Evolutionary conservation across 2,329 filamentous ascomycete genomes (phyloP).

Genomic region (Mariannaea sp.): DNA sequence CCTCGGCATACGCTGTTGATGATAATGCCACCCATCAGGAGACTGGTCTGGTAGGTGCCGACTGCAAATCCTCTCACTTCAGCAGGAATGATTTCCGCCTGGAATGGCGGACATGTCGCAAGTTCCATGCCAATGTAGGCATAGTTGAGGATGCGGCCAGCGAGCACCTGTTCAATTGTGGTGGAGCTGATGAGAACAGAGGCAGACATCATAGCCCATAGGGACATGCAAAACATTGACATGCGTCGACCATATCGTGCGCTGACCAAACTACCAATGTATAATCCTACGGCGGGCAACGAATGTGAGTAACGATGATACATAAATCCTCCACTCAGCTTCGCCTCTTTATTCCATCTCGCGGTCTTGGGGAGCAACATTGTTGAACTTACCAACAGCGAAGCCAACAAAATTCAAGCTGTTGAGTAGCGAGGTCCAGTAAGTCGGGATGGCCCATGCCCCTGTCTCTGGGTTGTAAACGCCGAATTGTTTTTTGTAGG

Average conservation of each 20-base stretch:
- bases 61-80: conserved; percentile 32
- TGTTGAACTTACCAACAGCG: conserved; percentile 34
- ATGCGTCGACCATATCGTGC: conserved; percentile 34
- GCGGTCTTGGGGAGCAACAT: background rate
- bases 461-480: conserved; percentile 30
- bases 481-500: conserved; percentile 44
- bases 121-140: conserved; percentile 35
- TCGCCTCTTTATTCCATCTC: no score
- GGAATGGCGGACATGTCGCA: conserved; percentile 40
- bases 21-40: conserved; percentile 28
- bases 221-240: conserved; percentile 45
- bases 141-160: conserved; percentile 31
- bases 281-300: background rate
- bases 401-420: conserved; percentile 45
- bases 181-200: conserved; percentile 28
- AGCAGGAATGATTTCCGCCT: conserved; percentile 36
- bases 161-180: conserved; percentile 30
- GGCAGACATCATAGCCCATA: conserved; percentile 38
- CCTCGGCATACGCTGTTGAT: conserved; percentile 14
- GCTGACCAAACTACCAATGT: conserved; percentile 30
- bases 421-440: conserved; percentile 44
- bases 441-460: conserved; percentile 38
- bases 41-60: conserved; percentile 38
- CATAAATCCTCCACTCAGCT: no score
- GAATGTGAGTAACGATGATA: background rate